Evolutionary conservation across 2,329 filamentous ascomycete genomes (phyloP), one percentile per base, ranked within the genome.

Genomic region (Verticillium dahliae): DNA sequence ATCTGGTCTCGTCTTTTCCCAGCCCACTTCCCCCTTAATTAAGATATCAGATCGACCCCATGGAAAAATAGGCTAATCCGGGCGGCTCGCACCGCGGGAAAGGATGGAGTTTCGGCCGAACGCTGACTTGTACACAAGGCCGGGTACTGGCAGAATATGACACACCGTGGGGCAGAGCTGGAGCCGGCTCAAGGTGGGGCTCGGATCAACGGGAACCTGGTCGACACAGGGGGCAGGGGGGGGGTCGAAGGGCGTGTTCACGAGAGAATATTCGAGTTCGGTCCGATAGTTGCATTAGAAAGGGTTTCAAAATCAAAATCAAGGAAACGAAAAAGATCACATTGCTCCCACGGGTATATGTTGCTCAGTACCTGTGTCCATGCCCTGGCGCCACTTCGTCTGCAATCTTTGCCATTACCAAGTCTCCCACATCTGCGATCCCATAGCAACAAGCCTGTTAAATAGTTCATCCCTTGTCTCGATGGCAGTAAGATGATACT

Each of bases 401-500:
- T 9, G 9, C 11, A 10, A 6, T 6, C 45, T 31, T 31, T 31
- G 27, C 45, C 13, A 27, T 56, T 22, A 94, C 86, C 85, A 91
- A 61, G 83, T 82, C 77, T 92, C 90, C 91, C 91, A 95, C 80
- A 92, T 92, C 80, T 95, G 90, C 14, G 82, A 82, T 1, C 90
- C 90, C 75, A 94, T 90, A 2, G 89, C 85, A 62, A 92, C 76
- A 61, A 94, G 71, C 15, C 91, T 84, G 75, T 95, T 95, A 70
- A 95, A 95, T 52, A 96, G 71, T 75, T 94, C 89, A 67, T 95
- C 90, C 45, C 91, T 75, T 69, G 89, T 75, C 35, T 84, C 80
- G 71, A 94, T 81, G 1, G 91, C 91, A 6, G 90, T 96, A 2
- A 95, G 72, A 59, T 85, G 83, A 62, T 81, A 83, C 59, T 76